These are phyloP conservation scores for Arabidopsis suecica DNA, from an alignment of 345 rosid genomes.

Conservation along the genomic window DNA sequence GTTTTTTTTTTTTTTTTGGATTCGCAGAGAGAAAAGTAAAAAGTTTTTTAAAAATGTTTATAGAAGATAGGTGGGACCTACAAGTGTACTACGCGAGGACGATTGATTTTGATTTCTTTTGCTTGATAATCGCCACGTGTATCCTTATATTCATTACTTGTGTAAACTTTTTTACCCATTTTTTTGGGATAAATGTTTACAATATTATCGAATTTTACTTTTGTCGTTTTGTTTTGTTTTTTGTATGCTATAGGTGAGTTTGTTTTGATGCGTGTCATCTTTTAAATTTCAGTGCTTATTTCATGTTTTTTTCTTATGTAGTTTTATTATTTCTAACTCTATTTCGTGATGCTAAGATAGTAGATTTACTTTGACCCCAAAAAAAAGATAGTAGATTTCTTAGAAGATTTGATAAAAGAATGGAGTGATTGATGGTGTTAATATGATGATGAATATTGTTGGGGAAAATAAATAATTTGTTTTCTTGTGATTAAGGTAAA, in stretches of 20 bases:
- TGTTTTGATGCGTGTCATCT: background rate
- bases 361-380: too few relatives aligned
- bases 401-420: too few relatives aligned
- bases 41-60: slow-evolving; percentile 23
- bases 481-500: too few relatives aligned
- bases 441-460: too few relatives aligned
- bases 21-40: background rate
- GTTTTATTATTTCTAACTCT: too few relatives aligned
- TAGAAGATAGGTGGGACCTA: slow-evolving; percentile 46
- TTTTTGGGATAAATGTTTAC: slow-evolving; percentile 10
- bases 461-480: too few relatives aligned
- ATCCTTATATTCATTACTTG: slow-evolving; percentile 25
- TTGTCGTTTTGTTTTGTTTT: slow-evolving; percentile 8
- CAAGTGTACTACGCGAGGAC: slow-evolving; percentile 51
- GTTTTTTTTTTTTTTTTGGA: background rate
- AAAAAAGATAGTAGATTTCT: too few relatives aligned
- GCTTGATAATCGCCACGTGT: slow-evolving; percentile 67
- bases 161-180: slow-evolving; percentile 28
- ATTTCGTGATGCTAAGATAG: too few relatives aligned
- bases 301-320: background rate
- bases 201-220: slow-evolving; percentile 12
- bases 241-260: background rate
- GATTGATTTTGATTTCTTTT: slow-evolving; percentile 71
- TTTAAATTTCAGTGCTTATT: slow-evolving; percentile 2
- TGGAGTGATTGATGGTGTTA: too few relatives aligned